Evolutionary conservation across 305 asterid species (phyloP).

Genomic region (Solanum hybrid): DNA sequence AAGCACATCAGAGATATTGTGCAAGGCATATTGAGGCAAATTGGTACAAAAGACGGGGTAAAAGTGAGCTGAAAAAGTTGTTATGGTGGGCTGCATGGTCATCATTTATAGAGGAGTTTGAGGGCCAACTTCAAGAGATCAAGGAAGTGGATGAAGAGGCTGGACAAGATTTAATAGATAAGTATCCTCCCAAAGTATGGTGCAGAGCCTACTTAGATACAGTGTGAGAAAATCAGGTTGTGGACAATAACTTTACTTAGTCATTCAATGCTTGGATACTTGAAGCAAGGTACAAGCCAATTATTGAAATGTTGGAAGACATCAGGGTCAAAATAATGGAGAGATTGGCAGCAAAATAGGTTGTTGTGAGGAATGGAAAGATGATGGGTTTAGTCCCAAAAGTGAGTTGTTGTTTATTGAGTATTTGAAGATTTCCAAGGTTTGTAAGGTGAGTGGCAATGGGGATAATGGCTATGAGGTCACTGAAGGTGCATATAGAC

Average conservation of each 20-base stretch:
- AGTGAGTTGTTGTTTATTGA: not conserved
- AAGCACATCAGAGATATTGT: no score
- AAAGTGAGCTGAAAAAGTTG: no score
- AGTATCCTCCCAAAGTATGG: no score
- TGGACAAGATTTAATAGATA: no score
- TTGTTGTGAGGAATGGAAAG: not conserved
- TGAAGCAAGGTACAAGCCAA: not conserved
- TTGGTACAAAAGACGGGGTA: no score
- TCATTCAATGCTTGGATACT: not conserved
- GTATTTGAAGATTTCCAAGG: not conserved
- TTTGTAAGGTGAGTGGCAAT: not conserved
- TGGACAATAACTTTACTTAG: not conserved
- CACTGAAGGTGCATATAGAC: not conserved
- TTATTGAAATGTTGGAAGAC: not conserved
- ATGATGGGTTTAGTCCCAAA: not conserved
- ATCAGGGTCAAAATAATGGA: not conserved
- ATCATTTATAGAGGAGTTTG: no score
- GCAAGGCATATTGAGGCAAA: no score
- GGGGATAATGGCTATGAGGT: not conserved
- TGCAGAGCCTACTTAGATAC: no score
- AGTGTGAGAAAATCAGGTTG: no score
- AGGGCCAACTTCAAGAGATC: no score
- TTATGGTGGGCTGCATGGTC: no score
- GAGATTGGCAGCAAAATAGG: not conserved
- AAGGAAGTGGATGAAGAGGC: no score